phyloP scores from a whole-genome alignment of 2,329 filamentous ascomycete species.

The Penicillium polonicum region DNA sequence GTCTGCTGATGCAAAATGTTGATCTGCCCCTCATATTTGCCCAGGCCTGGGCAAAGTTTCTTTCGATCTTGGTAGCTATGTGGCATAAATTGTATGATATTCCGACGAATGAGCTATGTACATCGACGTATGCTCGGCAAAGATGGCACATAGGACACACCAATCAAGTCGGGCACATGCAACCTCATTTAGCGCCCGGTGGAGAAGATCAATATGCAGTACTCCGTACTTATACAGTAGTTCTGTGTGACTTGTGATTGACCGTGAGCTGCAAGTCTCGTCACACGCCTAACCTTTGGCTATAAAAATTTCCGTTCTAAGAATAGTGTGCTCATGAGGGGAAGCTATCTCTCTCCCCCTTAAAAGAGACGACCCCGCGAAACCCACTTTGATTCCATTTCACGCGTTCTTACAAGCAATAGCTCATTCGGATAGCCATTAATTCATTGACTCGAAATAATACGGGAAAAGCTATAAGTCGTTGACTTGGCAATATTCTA shows the following conservation, averaged over 20 bases:
- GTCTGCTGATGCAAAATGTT: background rate
- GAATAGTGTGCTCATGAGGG: background rate
- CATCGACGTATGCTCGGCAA: background rate
- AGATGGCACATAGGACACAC: background rate
- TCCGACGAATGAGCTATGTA: background rate
- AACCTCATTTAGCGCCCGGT: constrained; percentile 1
- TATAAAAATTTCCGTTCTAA: no score
- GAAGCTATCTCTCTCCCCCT: background rate
- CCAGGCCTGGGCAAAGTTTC: background rate
- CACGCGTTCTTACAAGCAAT: no score
- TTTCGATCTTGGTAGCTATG: background rate
- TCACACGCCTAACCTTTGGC: background rate
- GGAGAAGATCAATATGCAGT: background rate
- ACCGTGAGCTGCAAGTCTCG: background rate
- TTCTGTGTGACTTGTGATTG: background rate
- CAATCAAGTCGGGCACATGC: background rate
- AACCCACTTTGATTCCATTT: background rate
- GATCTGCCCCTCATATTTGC: background rate
- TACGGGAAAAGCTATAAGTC: no score
- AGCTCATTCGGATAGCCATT: no score
- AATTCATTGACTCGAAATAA: no score
- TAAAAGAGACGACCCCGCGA: background rate
- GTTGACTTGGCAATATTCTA: no score
- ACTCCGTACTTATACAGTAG: no score
- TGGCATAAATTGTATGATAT: no score